Base-by-base conservation (phyloP, 2,329 filamentous ascomycete species). In the Alternaria ventricosa region DNA sequence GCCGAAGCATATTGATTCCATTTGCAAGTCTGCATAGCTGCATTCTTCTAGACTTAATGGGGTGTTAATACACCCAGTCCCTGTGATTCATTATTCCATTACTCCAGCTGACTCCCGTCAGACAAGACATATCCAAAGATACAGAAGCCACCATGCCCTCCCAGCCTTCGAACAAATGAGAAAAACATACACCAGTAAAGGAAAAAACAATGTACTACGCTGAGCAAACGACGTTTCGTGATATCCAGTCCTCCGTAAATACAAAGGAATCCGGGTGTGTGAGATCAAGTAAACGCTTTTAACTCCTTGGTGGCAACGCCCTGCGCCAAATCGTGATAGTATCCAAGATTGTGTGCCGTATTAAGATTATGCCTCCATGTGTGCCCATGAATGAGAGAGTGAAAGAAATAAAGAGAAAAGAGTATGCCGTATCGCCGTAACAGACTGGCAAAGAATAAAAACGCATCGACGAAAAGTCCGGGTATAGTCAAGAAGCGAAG, bases 401-500 rank as follows among this genome's bases (percentile, higher is more conserved):
- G 20, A 50, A 55, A 30, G 33, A 50, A 28, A 54, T 23, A 54
- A 59, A 27, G 30, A 5, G 23, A 23, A 46, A 36, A 53, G 9
- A 8, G 8, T 51, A 46, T 41, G 43, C 55, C 41, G 57, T 28
- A 41, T 53, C 33, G 60, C 56, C 44, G 27, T 22, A 8, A 27
- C 23, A 46, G 36, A 27, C 44, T 30, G 45, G 45, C 20, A 27
- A 28, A 6, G 28, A 23, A 47, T 47, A 50, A 49, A 55, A 44
- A 20, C 36, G 49, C 51, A 50, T 60, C 49, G 50, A 63, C 43
- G 45, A 60, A 63, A 55, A 45, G 55, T 43, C 27, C 46, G 61
- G 61, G 61, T 63, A 60, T 60, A 60, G 41, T 51, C 57, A 50
- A 63, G 61, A 63, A 58, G 61, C 50, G 45, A 44, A 53, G 45